Evolutionary conservation across 2,329 filamentous ascomycete genomes (phyloP), one percentile per base, ranked within the genome.

Genomic region (Bipolaris oryzae): DNA sequence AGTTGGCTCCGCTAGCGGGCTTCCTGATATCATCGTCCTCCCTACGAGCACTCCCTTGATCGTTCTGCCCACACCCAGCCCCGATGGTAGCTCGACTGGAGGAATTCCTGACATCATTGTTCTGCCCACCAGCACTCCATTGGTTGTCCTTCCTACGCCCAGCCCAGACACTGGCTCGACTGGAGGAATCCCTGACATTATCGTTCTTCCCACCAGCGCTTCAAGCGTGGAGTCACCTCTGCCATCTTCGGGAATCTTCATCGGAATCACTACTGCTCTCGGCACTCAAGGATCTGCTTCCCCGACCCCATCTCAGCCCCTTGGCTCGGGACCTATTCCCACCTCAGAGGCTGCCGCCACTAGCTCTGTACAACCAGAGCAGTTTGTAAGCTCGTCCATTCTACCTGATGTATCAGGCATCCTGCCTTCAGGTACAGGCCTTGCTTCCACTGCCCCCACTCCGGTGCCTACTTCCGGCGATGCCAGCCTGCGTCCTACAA

Each of bases 261-360:
- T 76, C 53, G 74, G 74, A 13, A 74, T 75, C 43, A 75, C 72
- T 6, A 75, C 73, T 7, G 72, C 72, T 11, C 55, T 75, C 18
- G 71, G 71, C 38, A 73, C 67, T 21, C 62, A 61, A 25, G 58
- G 56, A 1, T 49, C 57, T 34, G 39, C 48, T 11, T 52, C 57
- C 7, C 50, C 62, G 21, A 63, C 58, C 10, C 58, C 62, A 7
- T 54, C 55, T 23, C 41, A 58, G 5, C 53, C 54, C 4, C 35
- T 60, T 11, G 51, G 57, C 42, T 67, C 67, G 49, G 62, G 55
- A 33, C 55, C 62, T 4, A 70, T 65, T 28, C 65, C 65, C 9
- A 67, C 69, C 7, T 69, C 67, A 3, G 67, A 67, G 46, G 58
- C 58, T 5, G 45, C 50, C 10, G 52, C 57, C 28, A 37, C 59